Evolutionary conservation across 2,329 filamentous ascomycete genomes (phyloP).

Genomic region (Trichoderma afroharzianum): DNA sequence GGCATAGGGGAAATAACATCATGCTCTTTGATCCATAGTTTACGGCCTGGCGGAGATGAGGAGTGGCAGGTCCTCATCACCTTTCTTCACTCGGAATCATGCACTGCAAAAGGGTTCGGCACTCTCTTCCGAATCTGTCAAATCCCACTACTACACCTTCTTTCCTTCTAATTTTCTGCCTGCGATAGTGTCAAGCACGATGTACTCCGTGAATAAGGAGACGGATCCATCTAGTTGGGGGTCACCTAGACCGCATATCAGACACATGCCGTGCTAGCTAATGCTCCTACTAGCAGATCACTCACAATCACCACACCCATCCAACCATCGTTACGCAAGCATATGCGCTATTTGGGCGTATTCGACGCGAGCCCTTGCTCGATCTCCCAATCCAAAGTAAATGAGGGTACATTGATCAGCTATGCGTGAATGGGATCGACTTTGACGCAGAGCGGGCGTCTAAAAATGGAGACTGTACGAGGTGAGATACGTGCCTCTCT

Average conservation of each 20-base stretch:
- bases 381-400: neutral
- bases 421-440: neutral
- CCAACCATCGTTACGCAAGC: neutral
- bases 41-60: neutral
- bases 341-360: neutral
- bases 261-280: neutral
- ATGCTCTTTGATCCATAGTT: neutral
- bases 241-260: neutral
- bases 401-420: neutral
- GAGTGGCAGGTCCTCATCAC: neutral
- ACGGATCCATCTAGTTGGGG: slow-evolving; percentile 6
- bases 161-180: neutral
- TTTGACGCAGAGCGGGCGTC: neutral
- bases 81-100: neutral
- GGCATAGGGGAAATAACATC: neutral
- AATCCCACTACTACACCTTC: neutral
- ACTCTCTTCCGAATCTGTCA: neutral
- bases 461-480: neutral
- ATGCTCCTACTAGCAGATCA: neutral
- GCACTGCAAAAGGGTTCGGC: neutral
- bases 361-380: neutral
- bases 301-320: neutral
- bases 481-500: neutral
- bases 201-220: neutral
- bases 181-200: neutral